Evolutionary conservation across 1,284 basidiomycete species (phyloP).

Genomic region (Heliocybe sulcata): DNA sequence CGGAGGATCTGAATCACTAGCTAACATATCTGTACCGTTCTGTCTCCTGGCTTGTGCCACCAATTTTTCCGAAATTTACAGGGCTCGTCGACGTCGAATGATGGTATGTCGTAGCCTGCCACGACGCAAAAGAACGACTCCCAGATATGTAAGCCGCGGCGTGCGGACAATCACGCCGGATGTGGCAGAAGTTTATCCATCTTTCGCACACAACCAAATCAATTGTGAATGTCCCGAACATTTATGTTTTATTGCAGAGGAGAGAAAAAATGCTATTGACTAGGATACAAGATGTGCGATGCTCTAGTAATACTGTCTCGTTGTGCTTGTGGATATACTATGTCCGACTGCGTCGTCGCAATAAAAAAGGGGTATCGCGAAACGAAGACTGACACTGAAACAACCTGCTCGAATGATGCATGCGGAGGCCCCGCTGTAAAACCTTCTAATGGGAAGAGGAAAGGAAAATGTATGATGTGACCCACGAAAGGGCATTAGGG

Average conservation of each 20-base stretch:
- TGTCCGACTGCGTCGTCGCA: conserved; percentile 46
- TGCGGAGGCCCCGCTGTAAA: conserved; percentile 27
- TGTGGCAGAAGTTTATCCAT: background rate
- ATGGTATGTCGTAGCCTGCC: conserved; percentile 1
- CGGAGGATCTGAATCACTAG: background rate
- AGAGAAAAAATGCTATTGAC: conserved; percentile 22
- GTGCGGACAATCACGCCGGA: background rate
- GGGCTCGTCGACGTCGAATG: background rate
- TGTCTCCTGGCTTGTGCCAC: background rate
- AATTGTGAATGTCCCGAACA: background rate
- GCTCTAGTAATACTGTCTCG: conserved; percentile 58
- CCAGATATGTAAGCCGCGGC: background rate
- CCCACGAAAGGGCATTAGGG: conserved; percentile 11
- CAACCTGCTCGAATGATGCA: conserved; percentile 33
- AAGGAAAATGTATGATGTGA: conserved; percentile 20
- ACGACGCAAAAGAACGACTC: background rate
- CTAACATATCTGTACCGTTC: background rate
- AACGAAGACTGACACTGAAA: conserved; percentile 41
- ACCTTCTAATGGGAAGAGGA: conserved; percentile 31
- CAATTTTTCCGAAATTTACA: background rate
- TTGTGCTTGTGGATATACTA: conserved; percentile 46
- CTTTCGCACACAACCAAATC: background rate
- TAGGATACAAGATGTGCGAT: conserved; percentile 54
- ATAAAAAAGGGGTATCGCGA: conserved; percentile 49
- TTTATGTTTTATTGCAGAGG: background rate